phyloP scores from a whole-genome alignment of 805 yeast species.

The Schwanniomyces occidentalis region DNA sequence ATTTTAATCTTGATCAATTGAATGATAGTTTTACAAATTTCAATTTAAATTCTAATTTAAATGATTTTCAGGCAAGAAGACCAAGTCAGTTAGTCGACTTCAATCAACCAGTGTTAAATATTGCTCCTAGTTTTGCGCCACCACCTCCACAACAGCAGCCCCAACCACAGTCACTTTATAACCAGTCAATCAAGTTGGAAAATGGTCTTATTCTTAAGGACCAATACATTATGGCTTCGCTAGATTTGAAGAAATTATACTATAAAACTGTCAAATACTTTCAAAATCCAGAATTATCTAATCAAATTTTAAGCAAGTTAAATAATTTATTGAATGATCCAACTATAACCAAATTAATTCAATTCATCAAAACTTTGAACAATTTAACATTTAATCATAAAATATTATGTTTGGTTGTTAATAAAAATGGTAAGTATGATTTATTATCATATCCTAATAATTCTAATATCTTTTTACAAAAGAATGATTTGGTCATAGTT shows the following conservation, averaged over 20 bases:
- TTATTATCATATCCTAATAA: conserved; percentile 65
- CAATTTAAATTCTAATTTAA: conserved; percentile 32
- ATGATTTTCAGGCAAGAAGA: conserved; percentile 42
- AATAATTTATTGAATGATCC: conserved; percentile 26
- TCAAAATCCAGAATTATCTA: conserved; percentile 29
- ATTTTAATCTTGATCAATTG: conserved; percentile 25
- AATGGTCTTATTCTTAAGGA: conserved; percentile 62
- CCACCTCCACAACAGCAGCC: conserved; percentile 10
- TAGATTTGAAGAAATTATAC: conserved; percentile 52
- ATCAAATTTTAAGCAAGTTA: conserved; percentile 26
- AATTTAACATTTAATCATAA: conserved; percentile 43
- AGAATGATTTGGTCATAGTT: conserved; percentile 69
- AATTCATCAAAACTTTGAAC: conserved; percentile 41
- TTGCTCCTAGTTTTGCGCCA: neutral
- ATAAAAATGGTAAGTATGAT: conserved; percentile 69
- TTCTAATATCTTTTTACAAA: conserved; percentile 57
- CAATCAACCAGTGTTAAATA: conserved; percentile 1
- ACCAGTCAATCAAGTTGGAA: conserved; percentile 45
- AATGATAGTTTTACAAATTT: conserved; percentile 31
- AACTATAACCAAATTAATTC: conserved; percentile 29
- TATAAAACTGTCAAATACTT: conserved; percentile 55
- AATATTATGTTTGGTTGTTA: conserved; percentile 48
- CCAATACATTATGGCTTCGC: conserved; percentile 58
- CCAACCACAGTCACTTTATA: conserved; percentile 8
- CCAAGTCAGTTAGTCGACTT: conserved; percentile 43